phyloP scores from a whole-genome alignment of 2,329 filamentous ascomycete species.

The Fusarium mexicanum region DNA sequence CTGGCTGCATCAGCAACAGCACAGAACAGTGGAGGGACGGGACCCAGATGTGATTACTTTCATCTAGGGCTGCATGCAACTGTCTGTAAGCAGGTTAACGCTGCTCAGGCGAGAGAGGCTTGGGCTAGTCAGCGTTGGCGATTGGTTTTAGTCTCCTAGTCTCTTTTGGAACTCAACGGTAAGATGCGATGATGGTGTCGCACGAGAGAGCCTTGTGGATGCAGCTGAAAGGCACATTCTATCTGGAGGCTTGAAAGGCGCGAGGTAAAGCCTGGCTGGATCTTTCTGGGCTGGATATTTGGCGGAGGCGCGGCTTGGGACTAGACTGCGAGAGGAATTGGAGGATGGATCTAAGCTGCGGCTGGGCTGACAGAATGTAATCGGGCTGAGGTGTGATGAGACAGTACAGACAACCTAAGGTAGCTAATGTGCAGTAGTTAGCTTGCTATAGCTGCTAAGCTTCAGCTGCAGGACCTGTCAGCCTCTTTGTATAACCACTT shows the following conservation, averaged over 20 bases:
- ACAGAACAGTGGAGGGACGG: conserved; percentile 11
- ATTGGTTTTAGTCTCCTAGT: conserved; percentile 1
- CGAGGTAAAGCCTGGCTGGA: conserved; percentile 33
- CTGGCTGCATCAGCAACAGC: neutral
- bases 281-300: conserved; percentile 34
- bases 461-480: neutral
- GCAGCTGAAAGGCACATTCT: conserved; percentile 12
- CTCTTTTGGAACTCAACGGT: neutral
- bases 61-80: conserved; percentile 5
- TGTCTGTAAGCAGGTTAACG: neutral
- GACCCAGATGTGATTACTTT: neutral
- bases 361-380: conserved; percentile 32
- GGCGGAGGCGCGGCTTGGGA: conserved; percentile 31
- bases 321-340: conserved; percentile 28
- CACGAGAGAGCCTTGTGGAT: conserved; percentile 3
- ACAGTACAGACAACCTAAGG: neutral
- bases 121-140: neutral
- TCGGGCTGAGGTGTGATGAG: conserved; percentile 22
- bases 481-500: conserved; percentile 5
- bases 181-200: neutral
- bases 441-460: neutral
- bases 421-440: neutral
- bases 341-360: conserved; percentile 25
- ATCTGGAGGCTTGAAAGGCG: conserved; percentile 19
- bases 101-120: neutral